A percentile compares a stretch with the other conserved stretches of the same genome.
phyloP scores from a whole-genome alignment of 257 asterid species.

The Salvia rosmarinus region DNA sequence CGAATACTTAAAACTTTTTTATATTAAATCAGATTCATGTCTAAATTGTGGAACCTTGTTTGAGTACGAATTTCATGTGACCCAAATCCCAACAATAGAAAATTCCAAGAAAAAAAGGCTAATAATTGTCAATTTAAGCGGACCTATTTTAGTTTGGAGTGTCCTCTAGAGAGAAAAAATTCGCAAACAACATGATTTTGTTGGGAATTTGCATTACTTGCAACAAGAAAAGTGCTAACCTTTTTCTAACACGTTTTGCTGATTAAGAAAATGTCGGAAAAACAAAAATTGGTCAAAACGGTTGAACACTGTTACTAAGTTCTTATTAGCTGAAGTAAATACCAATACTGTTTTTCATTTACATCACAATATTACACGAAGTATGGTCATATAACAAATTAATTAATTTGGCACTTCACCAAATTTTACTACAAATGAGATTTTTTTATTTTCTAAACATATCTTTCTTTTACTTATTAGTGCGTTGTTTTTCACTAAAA shows the following conservation, averaged over 20 bases:
- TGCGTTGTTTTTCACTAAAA: no score
- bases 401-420: no score
- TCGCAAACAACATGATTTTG: slow-evolving; percentile 24
- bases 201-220: neutral
- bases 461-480: no score
- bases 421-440: no score
- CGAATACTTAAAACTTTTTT: no score
- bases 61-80: neutral
- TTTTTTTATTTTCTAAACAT: no score
- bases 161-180: neutral
- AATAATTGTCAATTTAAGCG: slow-evolving; percentile 7
- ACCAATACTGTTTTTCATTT: no score
- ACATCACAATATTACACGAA: no score
- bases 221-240: neutral
- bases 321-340: no score
- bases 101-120: neutral
- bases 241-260: neutral
- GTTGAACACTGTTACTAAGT: neutral
- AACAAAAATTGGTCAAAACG: slow-evolving; percentile 1
- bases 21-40: no score
- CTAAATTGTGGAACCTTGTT: no score
- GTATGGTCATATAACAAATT: no score
- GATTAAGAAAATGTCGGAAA: neutral
- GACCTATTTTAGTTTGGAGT: slow-evolving; percentile 14
- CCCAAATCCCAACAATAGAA: neutral